Conservation (phyloP, 2,329 filamentous ascomycete species). For the Paraconiothyrium brasiliense region DNA sequence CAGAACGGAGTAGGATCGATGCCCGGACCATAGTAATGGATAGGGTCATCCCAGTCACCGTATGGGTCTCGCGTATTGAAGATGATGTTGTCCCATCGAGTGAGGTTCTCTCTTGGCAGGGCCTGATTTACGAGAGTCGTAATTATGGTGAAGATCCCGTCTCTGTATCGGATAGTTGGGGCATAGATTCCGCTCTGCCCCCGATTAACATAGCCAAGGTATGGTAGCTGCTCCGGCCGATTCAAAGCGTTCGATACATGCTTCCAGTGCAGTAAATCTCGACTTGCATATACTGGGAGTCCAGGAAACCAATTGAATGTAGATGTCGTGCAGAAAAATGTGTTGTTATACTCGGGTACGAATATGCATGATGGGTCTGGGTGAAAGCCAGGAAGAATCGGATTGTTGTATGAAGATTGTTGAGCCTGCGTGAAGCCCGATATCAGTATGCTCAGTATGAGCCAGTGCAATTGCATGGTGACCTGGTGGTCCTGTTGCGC, state of each 20-base stretch:
- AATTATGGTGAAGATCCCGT: constrained; percentile 50
- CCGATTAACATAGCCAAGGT: constrained; percentile 29
- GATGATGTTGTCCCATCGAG: constrained; percentile 27
- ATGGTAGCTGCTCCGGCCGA: constrained; percentile 46
- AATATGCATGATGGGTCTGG: constrained; percentile 58
- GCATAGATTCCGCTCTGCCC: constrained; percentile 46
- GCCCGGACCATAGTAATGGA: constrained; percentile 59
- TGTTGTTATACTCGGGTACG: constrained; percentile 47
- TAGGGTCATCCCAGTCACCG: constrained; percentile 58
- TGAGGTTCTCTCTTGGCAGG: constrained; percentile 50
- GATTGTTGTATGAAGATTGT: constrained; percentile 44
- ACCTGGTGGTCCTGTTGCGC: no score
- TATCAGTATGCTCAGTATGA: no score
- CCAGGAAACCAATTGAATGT: constrained; percentile 63
- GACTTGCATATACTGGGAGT: constrained; percentile 60
- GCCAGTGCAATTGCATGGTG: no score
- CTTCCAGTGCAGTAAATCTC: constrained; percentile 61
- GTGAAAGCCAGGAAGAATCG: constrained; percentile 61
- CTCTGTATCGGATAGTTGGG: constrained; percentile 49
- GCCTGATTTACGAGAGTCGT: neutral
- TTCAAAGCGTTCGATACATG: constrained; percentile 41
- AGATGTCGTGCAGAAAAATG: constrained; percentile 62
- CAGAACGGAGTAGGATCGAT: constrained; percentile 65
- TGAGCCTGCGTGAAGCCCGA: no score
- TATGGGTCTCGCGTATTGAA: constrained; percentile 51